Evolutionary conservation across 495 filamentous ascomycete genomes (phyloP), one percentile per base, ranked within the genome.

Genomic region (Aspergillus bridgeri): DNA sequence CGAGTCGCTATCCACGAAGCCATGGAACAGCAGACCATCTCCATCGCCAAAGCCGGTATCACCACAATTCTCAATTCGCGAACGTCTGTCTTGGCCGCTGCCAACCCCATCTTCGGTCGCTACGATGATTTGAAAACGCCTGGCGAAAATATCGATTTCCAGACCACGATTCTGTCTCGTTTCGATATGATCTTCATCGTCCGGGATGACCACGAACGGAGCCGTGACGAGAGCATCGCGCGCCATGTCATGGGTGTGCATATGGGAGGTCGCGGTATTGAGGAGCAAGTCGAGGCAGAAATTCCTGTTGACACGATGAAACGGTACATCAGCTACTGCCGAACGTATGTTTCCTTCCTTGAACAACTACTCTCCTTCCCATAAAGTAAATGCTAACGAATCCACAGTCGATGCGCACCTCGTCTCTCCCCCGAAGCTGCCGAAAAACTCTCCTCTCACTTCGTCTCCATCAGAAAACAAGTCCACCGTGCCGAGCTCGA

Each of bases 161-260:
- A 99, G 68, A 99, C 95, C 3, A 99, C 95, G 19, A 98, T 99
- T 69, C 72, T 99, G 51, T 98, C 94, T 2, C 88, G 95, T 77
- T 99, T 99, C 75, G 95, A 99, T 75, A 96, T 99, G 92, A 97
- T 99, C 65, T 99, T 98, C 79, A 96, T 99, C 61, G 92, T 99
- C 48, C 90, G 89, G 33, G 95, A 99, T 65, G 91, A 96, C 54
- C 95, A 99, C 72, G 89, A 95, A 50, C 85, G 90, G 43, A 85
- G 80, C 43, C 86, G 91, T 63, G 95, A 99, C 72, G 93, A 98
- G 76, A 86, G 81, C 1, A 97, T 99, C 51, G 95, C 95, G 13
- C 90, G 88, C 51, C 94, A 98, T 80, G 93, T 99, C 62, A 97
- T 98, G 90, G 89, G 88, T 48, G 91, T 98, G 60, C 92, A 97